Evolutionary conservation across 2,329 filamentous ascomycete genomes (phyloP).

Genomic region (Cytospora mali): DNA sequence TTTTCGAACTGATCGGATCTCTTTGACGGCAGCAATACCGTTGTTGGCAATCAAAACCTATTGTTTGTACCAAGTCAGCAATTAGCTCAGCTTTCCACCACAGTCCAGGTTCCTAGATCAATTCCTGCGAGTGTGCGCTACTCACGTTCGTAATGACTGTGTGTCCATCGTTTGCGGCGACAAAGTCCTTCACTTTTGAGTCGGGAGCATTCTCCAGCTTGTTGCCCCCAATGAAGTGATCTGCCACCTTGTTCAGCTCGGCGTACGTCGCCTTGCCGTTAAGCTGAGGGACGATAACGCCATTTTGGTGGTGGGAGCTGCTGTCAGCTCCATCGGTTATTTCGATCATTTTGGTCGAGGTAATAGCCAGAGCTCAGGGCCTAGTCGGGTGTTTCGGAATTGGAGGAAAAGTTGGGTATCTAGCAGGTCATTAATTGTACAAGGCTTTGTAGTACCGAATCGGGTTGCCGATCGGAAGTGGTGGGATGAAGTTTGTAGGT

Average conservation of each 20-base stretch:
- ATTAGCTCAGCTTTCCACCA: background rate
- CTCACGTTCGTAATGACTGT: slow-evolving; percentile 97
- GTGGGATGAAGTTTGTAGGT: slow-evolving; percentile 3
- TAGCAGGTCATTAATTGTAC: slow-evolving; percentile 35
- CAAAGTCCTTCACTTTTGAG: slow-evolving; percentile 94
- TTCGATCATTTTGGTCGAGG: slow-evolving; percentile 49
- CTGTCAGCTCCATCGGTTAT: slow-evolving; percentile 44
- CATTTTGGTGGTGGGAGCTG: slow-evolving; percentile 42
- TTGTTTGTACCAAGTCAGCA: background rate
- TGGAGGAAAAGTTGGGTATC: slow-evolving; percentile 20
- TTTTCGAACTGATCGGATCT: slow-evolving; percentile 98
- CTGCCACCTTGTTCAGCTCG: slow-evolving; percentile 78
- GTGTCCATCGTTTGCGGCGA: slow-evolving; percentile 85
- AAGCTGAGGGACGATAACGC: slow-evolving; percentile 53
- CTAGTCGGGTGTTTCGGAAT: slow-evolving; percentile 19
- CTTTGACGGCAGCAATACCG: slow-evolving; percentile 98
- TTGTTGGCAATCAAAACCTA: slow-evolving; percentile 99
- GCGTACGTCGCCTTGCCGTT: slow-evolving; percentile 71
- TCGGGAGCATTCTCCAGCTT: slow-evolving; percentile 77
- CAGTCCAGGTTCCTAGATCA: background rate
- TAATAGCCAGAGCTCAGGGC: slow-evolving; percentile 22
- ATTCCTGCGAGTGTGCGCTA: slow-evolving; percentile 25
- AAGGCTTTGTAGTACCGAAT: slow-evolving; percentile 6
- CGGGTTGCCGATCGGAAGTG: slow-evolving; percentile 6
- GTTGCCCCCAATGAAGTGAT: slow-evolving; percentile 98